These are phyloP conservation scores for Lactarius psammicola DNA, from an alignment of 768 basidiomycete species.

Conservation along the genomic window DNA sequence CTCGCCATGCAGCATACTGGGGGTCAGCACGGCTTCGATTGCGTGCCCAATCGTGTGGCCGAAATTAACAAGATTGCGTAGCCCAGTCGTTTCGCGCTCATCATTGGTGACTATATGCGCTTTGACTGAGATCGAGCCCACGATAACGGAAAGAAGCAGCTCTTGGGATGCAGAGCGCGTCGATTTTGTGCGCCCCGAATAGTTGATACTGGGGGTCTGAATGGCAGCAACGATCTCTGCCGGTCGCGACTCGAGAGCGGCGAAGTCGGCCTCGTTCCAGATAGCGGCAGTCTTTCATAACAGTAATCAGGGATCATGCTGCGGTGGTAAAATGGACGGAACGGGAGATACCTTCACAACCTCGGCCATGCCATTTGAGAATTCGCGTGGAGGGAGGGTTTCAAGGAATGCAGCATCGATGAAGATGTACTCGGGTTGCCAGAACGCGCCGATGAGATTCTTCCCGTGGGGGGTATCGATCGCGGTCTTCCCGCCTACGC, in stretches of 20 bases:
- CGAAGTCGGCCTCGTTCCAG: slow-evolving; percentile 91
- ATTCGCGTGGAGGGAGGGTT: slow-evolving; percentile 86
- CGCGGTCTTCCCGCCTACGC: slow-evolving; percentile 98
- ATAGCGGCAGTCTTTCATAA: slow-evolving; percentile 89
- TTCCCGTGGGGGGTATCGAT: slow-evolving; percentile 98
- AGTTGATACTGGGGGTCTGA: slow-evolving; percentile 60
- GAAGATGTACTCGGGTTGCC: slow-evolving; percentile 97
- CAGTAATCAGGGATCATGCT: background rate
- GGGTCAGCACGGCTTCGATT: slow-evolving; percentile 94
- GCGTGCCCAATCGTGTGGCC: slow-evolving; percentile 99
- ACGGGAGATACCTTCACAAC: slow-evolving; percentile 77
- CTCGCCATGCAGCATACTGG: slow-evolving; percentile 92
- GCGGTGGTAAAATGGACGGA: background rate
- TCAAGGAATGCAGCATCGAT: slow-evolving; percentile 96
- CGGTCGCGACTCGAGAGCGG: slow-evolving; percentile 80
- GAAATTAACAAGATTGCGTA: slow-evolving; percentile 98
- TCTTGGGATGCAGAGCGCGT: slow-evolving; percentile 76
- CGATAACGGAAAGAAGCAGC: slow-evolving; percentile 86
- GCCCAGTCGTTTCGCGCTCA: slow-evolving; percentile 85
- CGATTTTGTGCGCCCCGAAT: slow-evolving; percentile 53
- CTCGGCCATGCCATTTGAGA: slow-evolving; percentile 99
- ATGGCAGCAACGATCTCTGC: slow-evolving; percentile 86
- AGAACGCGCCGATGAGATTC: slow-evolving; percentile 97
- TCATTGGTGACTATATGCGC: slow-evolving; percentile 96
- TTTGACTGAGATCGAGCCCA: slow-evolving; percentile 92